Percentiles rank a stretch among this genome's conserved stretches.
These are phyloP conservation scores for Planoprotostelium fungivorum DNA, from an alignment of 78 protist genomes.

Conservation along the genomic window DNA sequence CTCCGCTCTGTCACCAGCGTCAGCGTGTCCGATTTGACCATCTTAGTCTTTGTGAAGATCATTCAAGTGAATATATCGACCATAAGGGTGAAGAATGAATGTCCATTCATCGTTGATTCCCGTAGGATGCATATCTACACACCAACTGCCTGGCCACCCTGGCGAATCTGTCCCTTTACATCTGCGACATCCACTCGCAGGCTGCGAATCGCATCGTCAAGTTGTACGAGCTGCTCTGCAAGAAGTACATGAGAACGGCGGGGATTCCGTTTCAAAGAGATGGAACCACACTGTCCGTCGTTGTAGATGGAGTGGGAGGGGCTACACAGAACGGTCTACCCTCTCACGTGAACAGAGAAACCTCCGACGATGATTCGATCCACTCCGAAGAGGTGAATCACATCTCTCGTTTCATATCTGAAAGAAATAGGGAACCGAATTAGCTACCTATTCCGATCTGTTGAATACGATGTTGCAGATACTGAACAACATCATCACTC, in stretches of 20 bases:
- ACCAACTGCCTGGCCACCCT: slow-evolving; percentile 61
- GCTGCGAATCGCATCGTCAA: slow-evolving; percentile 53
- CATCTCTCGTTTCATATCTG: neutral
- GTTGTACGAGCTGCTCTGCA: slow-evolving; percentile 43
- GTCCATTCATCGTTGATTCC: neutral
- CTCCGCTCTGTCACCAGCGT: neutral
- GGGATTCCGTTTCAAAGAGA: neutral
- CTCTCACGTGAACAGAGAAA: neutral
- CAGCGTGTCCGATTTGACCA: neutral
- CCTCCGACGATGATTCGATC: neutral
- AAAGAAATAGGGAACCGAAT: neutral
- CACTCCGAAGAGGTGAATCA: neutral
- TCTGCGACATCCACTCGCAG: slow-evolving; percentile 50
- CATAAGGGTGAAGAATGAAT: neutral
- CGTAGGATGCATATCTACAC: slow-evolving; percentile 48
- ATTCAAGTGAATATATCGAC: neutral
- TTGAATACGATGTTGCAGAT: neutral
- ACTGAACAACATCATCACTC: neutral
- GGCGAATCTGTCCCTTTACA: slow-evolving; percentile 58
- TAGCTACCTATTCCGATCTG: neutral
- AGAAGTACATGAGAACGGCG: slow-evolving; percentile 22
- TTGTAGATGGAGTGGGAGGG: neutral
- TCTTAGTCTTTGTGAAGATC: neutral
- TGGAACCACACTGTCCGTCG: neutral
- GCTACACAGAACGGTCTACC: neutral